Conservation (phyloP, 306 rosid genomes). For the Chamaecrista fasciculata region DNA sequence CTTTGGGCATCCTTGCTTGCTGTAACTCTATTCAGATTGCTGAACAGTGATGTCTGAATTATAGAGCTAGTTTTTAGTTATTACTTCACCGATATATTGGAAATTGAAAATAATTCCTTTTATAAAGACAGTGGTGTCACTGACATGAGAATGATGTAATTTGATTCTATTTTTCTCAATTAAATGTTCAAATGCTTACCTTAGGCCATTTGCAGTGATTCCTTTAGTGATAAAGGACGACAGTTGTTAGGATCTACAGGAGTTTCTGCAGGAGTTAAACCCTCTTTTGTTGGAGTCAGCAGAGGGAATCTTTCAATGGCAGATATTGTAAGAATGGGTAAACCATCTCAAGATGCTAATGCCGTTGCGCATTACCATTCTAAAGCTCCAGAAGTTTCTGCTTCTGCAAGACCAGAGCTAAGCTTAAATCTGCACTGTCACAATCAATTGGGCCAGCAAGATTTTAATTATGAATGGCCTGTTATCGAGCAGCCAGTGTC, state of each 20-base stretch:
- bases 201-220: constrained; percentile 51
- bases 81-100: constrained; percentile 4
- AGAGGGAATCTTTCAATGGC: constrained; percentile 62
- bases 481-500: constrained; percentile 44
- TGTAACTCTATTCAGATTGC: constrained; percentile 12
- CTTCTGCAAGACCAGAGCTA: constrained; percentile 33
- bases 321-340: constrained; percentile 64
- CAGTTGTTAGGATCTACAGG: constrained; percentile 37
- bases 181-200: constrained; percentile 14
- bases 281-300: constrained; percentile 35
- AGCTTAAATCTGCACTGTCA: constrained; percentile 5
- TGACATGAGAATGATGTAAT: constrained; percentile 7
- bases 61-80: constrained; percentile 5
- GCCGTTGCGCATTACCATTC: constrained; percentile 23
- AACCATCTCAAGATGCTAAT: constrained; percentile 38
- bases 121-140: not conserved
- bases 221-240: constrained; percentile 39
- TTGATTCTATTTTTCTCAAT: constrained; percentile 3
- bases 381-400: constrained; percentile 38
- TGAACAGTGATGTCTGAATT: not conserved
- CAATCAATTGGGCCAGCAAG: constrained; percentile 38
- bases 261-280: constrained; percentile 38
- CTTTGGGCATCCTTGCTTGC: not conserved
- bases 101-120: constrained; percentile 16
- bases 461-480: constrained; percentile 45